phyloP scores from a whole-genome alignment of 106 monocot genomes.

The Dendrobium nobile region DNA sequence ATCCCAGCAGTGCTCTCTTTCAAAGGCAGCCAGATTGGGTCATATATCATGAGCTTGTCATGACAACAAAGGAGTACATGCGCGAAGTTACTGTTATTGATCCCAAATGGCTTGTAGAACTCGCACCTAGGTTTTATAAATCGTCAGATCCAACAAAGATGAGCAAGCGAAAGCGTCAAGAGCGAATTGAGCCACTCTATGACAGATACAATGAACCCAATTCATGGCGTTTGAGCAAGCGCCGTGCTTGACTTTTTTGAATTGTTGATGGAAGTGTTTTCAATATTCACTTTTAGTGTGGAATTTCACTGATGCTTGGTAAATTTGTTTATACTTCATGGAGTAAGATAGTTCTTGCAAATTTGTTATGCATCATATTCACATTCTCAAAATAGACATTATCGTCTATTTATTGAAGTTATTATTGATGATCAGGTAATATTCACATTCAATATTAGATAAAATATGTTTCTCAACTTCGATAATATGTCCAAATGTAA shows the following conservation, averaged over 20 bases:
- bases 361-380: no score
- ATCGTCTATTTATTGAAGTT: no score
- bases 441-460: no score
- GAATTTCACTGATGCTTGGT: no score
- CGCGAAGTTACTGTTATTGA: slow-evolving; percentile 90
- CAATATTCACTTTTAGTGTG: no score
- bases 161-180: slow-evolving; percentile 95
- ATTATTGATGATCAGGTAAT: no score
- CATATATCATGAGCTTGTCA: slow-evolving; percentile 86
- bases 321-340: no score
- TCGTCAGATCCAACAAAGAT: slow-evolving; percentile 83
- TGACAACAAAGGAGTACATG: slow-evolving; percentile 99
- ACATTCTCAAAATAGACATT: no score
- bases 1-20: slow-evolving; percentile 87
- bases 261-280: no score
- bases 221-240: slow-evolving; percentile 88
- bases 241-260: slow-evolving; percentile 49
- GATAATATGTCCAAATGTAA: no score
- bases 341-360: no score
- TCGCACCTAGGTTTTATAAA: slow-evolving; percentile 89
- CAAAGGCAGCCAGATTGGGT: slow-evolving; percentile 97
- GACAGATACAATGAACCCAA: slow-evolving; percentile 98
- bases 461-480: no score
- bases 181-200: slow-evolving; percentile 84
- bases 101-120: slow-evolving; percentile 89